Base-by-base conservation (phyloP, 2,329 filamentous ascomycete genomes). In the Raffaelea albimanens region DNA sequence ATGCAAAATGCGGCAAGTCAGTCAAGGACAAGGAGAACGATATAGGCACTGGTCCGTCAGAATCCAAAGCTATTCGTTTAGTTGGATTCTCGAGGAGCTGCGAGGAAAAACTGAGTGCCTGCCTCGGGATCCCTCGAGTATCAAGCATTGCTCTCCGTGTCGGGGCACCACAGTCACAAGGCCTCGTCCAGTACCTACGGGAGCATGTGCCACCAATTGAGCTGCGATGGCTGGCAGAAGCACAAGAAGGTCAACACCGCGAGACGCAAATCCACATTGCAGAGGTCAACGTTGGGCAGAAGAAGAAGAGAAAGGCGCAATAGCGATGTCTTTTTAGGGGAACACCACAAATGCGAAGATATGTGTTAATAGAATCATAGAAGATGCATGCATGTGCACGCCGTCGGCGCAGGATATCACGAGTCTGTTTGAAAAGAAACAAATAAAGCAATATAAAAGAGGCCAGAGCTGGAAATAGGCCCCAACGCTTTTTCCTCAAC, bases 71-170 rank as follows among this genome's bases (percentile, higher is more conserved):
- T 3, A 76, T 74, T 10, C 72, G 75, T 20, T 69, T 87, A 2
- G 70, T 88, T 2, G 75, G 78, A 1, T 72, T 87, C 42, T 80
- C 81, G 0, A 78, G 73, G 45, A 64, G 73, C 1, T 76, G 73
- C 44, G 81, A 82, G 41, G 66, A 75, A 16, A 71, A 72, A 13
- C 63, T 88, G 16, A 75, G 75, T 43, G 61, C 65, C 25, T 70
- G 70, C 19, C 66, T 87, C 3, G 76, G 76, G 2, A 69, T 87
- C 10, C 78, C 80, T 1, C 72, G 81, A 31, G 80, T 80, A 1
- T 84, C 82, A 1, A 79, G 80, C 20, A 65, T 88, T 29, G 84
- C 75, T 1, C 60, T 88, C 7, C 61, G 69, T 19, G 66, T 68
- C 7, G 72, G 67, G 34, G 78, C 82, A 1, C 79, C 80, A 0